These are phyloP conservation scores for Gomphus sp. DNA, from an alignment of 1,284 basidiomycete species.

Conservation along the genomic window DNA sequence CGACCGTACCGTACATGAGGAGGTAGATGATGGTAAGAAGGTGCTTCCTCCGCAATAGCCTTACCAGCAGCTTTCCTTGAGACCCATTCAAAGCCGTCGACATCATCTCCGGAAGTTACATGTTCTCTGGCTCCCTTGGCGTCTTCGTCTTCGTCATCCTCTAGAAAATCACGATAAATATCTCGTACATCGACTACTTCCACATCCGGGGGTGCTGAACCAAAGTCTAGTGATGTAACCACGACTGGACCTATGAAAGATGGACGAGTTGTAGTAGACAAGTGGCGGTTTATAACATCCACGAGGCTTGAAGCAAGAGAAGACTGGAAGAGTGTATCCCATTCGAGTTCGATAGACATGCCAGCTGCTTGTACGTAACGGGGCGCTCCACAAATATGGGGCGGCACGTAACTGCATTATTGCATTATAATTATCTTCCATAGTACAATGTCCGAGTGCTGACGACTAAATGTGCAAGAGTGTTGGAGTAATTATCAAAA, in stretches of 20 bases:
- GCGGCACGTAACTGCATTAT: not conserved
- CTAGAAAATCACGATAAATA: constrained; percentile 89
- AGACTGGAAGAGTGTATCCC: constrained; percentile 56
- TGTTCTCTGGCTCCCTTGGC: constrained; percentile 18
- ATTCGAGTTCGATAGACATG: constrained; percentile 79
- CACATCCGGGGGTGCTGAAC: constrained; percentile 73
- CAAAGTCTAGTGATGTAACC: constrained; percentile 83
- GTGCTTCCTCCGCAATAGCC: constrained; percentile 41
- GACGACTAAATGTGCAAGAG: not conserved
- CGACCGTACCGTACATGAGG: constrained; percentile 58
- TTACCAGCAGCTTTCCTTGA: constrained; percentile 49
- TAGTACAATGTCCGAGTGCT: not conserved
- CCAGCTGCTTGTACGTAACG: not conserved
- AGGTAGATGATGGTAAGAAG: constrained; percentile 56
- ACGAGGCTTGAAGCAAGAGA: constrained; percentile 68
- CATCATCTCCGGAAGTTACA: constrained; percentile 29
- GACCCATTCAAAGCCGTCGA: constrained; percentile 66
- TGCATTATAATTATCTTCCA: not conserved
- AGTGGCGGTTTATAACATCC: constrained; percentile 72
- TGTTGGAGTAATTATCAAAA: not conserved
- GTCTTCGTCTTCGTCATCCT: constrained; percentile 65
- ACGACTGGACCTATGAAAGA: constrained; percentile 91
- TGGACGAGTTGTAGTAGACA: constrained; percentile 63
- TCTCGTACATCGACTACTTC: constrained; percentile 89
- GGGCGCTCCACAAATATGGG: not conserved